Base-by-base conservation (phyloP, 1,284 basidiomycete species). In the Cutaneotrichosporon arboriforme region DNA sequence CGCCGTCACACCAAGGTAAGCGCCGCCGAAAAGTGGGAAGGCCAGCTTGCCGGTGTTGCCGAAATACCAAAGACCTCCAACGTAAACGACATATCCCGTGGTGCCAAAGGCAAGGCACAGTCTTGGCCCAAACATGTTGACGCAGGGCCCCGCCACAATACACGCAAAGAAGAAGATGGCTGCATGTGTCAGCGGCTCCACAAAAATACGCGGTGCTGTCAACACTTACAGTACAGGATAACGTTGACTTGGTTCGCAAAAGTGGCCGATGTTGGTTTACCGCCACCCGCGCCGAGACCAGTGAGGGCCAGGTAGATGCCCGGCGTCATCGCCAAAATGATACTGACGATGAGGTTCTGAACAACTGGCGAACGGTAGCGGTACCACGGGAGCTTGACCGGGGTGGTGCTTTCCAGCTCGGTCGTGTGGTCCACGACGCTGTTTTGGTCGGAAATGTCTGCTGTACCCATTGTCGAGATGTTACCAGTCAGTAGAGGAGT, bases 221-320 rank as follows among this genome's bases (percentile, higher is more conserved):
- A 5, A 5, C 26, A 31, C 26, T 31, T 31, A 31, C 26, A 31
- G 10, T 31, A 31, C 26, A 31, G 10, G 26, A 31, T 31, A 10
- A 31, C 26, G 10, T 31, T 31, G 26, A 31, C 26, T 10, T 31
- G 26, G 26, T 31, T 31, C 7, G 26, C 26, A 10, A 31, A 31
- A 10, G 26, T 31, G 26, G 26, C 26, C 26, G 26, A 31, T 63
- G 56, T 79, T 74, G 26, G 26, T 57, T 77, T 70, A 1, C 72
- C 70, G 44, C 79, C 78, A 56, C 63, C 78, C 8, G 77, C 78
- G 52, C 78, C 78, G 36, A 80, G 65, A 62, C 77, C 77, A 43
- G 69, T 68, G 43, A 80, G 68, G 22, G 80, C 79, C 49, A 75
- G 77, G 74, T 78, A 81, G 75, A 81, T 77, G 49, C 81, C 80